These are phyloP conservation scores for Termitomyces sp. DNA, from an alignment of 768 basidiomycete genomes.

Conservation along the genomic window DNA sequence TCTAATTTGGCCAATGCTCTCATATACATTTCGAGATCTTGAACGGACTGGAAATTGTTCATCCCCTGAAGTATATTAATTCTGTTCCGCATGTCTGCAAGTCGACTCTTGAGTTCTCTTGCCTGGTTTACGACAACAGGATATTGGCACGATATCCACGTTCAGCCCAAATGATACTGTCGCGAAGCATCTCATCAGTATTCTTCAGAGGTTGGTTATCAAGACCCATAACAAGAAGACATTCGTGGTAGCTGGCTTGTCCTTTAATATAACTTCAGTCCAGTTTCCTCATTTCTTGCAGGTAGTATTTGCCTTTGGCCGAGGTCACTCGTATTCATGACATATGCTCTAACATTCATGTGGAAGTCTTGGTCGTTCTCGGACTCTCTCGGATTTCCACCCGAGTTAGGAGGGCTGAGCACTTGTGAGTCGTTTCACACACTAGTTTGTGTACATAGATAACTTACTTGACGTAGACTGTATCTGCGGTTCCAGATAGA, in stretches of 20 bases:
- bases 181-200: not conserved
- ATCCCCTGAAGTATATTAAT: not conserved
- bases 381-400: not conserved
- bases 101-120: not conserved
- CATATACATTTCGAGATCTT: not conserved
- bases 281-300: not conserved
- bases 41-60: not conserved
- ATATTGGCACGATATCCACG: not conserved
- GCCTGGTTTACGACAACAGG: not conserved
- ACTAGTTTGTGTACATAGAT: not conserved
- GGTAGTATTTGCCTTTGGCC: not conserved
- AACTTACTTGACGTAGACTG: not conserved
- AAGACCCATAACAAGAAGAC: not conserved
- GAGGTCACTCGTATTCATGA: not conserved
- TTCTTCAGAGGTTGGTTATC: not conserved
- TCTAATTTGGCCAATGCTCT: not conserved
- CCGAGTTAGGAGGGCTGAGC: not conserved
- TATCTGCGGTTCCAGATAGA: not conserved
- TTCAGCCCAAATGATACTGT: not conserved
- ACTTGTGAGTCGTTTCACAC: not conserved
- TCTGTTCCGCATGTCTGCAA: not conserved
- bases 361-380: not conserved
- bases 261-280: not conserved
- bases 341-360: not conserved
- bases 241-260: not conserved